Base-by-base conservation (phyloP, 1,284 basidiomycete species). In the Puccinia sorghi region DNA sequence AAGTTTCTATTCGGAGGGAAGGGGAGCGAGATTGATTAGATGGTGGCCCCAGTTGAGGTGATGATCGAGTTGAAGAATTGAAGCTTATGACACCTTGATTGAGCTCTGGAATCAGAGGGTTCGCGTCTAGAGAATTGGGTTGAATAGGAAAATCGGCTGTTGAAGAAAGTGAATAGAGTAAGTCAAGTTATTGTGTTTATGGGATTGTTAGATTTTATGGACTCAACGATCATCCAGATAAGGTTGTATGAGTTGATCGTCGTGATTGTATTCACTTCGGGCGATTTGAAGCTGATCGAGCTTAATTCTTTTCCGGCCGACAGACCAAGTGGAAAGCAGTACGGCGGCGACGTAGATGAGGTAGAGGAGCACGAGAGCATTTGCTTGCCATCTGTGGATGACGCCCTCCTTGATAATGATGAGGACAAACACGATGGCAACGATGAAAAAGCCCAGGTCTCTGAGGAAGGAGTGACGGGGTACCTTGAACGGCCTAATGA, bases 401-500 rank as follows among this genome's bases (percentile, higher is more conserved):
- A 86, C 85, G 3, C 91, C 90, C 83, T 99, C 95, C 83, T 88
- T 89, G 1, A 98, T 87, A 72, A 93, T 93, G 37, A 87, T 83
- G 22, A 98, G 87, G 2, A 95, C 87, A 15, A 93, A 82, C 9
- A 86, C 81, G 52, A 98, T 90, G 0, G 95, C 92, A 4, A 89
- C 82, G 13, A 92, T 90, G 86, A 97, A 97, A 87, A 98, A 98
- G 22, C 92, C 90, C 41, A 95, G 92, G 84, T 99, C 97, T 48
- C 97, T 90, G 17, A 97, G 86, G 85, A 99, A 98, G 0, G 93
- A 90, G 52, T 88, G 87, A 0, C 87, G 88, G 43, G 91, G 88
- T 20, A 98, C 93, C 81, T 89, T 88, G 86, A 99, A 99, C 0
- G 94, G 94, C 80, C 91, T 91, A 84, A 98, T 93, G 84, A 99